Evolutionary conservation across 768 basidiomycete species (phyloP).

Genomic region (Lentinula sp.): DNA sequence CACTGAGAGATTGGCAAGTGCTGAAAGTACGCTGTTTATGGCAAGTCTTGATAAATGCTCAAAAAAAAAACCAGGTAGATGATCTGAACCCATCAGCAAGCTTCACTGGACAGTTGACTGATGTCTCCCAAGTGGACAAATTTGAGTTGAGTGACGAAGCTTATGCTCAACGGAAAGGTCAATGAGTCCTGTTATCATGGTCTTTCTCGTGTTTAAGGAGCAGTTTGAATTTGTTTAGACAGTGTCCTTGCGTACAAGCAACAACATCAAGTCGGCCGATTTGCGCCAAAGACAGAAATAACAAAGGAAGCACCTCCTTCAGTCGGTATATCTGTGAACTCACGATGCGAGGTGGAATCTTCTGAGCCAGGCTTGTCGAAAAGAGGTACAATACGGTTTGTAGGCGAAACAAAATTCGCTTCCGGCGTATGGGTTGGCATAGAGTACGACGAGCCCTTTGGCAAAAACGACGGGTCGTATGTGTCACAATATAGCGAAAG

Average conservation of each 20-base stretch:
- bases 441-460: slow-evolving; percentile 92
- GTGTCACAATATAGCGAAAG: slow-evolving; percentile 25
- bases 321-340: slow-evolving; percentile 55
- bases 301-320: slow-evolving; percentile 18
- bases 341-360: slow-evolving; percentile 81
- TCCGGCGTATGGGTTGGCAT: slow-evolving; percentile 81
- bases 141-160: slow-evolving; percentile 82
- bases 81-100: slow-evolving; percentile 73
- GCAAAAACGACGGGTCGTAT: slow-evolving; percentile 93
- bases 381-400: slow-evolving; percentile 81
- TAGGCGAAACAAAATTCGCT: slow-evolving; percentile 75
- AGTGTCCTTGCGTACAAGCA: slow-evolving; percentile 89
- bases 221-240: slow-evolving; percentile 39
- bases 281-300: slow-evolving; percentile 49
- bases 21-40: slow-evolving; percentile 53
- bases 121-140: slow-evolving; percentile 84
- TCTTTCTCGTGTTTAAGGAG: neutral
- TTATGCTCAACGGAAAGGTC: slow-evolving; percentile 79
- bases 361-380: slow-evolving; percentile 63
- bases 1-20: slow-evolving; percentile 69
- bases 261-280: slow-evolving; percentile 81
- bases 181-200: slow-evolving; percentile 3
- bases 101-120: slow-evolving; percentile 79
- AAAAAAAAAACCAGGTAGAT: slow-evolving; percentile 38
- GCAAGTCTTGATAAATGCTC: slow-evolving; percentile 1